Evolutionary conservation across 2,329 filamentous ascomycete species (phyloP).

Genomic region (Biscogniauxia sp.): DNA sequence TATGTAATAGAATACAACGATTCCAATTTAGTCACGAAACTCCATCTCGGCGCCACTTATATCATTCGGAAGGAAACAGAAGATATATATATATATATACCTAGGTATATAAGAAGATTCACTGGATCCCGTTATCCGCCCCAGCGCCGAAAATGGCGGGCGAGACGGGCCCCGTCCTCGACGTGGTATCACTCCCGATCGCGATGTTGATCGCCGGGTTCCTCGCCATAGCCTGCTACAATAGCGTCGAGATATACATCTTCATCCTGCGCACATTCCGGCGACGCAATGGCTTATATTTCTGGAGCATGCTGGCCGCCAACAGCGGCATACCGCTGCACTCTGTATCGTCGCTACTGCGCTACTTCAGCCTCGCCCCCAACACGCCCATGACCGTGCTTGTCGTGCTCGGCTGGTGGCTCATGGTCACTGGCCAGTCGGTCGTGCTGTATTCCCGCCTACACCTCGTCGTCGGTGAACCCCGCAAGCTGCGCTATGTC

Average conservation of each 20-base stretch:
- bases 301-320: slow-evolving; percentile 38
- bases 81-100: no score
- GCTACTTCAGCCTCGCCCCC: slow-evolving; percentile 16
- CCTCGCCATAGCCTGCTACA: slow-evolving; percentile 36
- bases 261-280: slow-evolving; percentile 38
- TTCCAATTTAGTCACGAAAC: no score
- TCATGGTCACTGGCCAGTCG: slow-evolving; percentile 57
- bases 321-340: slow-evolving; percentile 22
- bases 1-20: no score
- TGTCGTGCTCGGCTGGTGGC: slow-evolving; percentile 50
- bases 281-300: slow-evolving; percentile 39
- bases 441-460: slow-evolving; percentile 59
- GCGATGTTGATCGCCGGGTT: slow-evolving; percentile 9
- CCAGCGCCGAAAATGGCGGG: slow-evolving; percentile 5
- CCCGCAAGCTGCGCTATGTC: slow-evolving; percentile 44
- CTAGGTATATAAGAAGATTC: no score
- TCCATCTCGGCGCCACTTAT: no score
- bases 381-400: slow-evolving; percentile 14
- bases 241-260: slow-evolving; percentile 39
- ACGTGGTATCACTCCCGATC: slow-evolving; percentile 3
- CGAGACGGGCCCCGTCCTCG: slow-evolving; percentile 9
- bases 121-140: no score
- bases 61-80: no score
- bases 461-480: slow-evolving; percentile 54
- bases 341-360: slow-evolving; percentile 13